Conservation (phyloP, 345 rosid genomes). For the Populus euphratica region DNA sequence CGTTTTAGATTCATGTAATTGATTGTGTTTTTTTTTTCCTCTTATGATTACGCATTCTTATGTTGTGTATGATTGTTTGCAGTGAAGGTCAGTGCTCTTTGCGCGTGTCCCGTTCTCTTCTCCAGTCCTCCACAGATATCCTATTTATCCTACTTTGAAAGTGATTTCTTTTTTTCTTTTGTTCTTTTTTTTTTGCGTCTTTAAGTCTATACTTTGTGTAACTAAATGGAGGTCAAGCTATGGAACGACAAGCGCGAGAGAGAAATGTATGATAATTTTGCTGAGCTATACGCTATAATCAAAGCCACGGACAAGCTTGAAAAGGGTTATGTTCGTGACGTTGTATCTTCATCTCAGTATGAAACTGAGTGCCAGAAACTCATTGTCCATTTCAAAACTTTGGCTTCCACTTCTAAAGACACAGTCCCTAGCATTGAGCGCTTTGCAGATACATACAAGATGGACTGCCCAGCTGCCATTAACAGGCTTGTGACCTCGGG, state of each 20-base stretch:
- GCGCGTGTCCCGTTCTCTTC: constrained; percentile 99
- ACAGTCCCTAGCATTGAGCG: constrained; percentile 74
- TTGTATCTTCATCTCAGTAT: constrained; percentile 66
- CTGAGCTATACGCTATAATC: constrained; percentile 94
- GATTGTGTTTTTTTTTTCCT: neutral
- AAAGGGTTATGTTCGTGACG: constrained; percentile 80
- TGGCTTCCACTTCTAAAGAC: constrained; percentile 72
- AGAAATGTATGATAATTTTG: constrained; percentile 94
- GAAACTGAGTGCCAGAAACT: constrained; percentile 88
- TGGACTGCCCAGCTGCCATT: constrained; percentile 92
- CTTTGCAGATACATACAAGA: constrained; percentile 87
- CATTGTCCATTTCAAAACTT: constrained; percentile 85
- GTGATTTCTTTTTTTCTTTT: constrained; percentile 60
- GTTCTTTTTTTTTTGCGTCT: neutral
- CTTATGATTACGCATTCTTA: neutral
- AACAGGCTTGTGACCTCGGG: constrained; percentile 83
- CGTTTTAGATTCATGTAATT: constrained; percentile 3
- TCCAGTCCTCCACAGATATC: constrained; percentile 45
- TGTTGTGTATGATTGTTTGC: constrained; percentile 10
- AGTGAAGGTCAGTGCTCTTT: constrained; percentile 47
- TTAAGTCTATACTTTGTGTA: neutral
- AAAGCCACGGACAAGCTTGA: constrained; percentile 97
- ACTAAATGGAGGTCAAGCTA: constrained; percentile 82
- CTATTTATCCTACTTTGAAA: constrained; percentile 47
- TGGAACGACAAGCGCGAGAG: constrained; percentile 97